Conservation (phyloP, 2,329 filamentous ascomycete genomes). For the Cordyceps tenuipes region DNA sequence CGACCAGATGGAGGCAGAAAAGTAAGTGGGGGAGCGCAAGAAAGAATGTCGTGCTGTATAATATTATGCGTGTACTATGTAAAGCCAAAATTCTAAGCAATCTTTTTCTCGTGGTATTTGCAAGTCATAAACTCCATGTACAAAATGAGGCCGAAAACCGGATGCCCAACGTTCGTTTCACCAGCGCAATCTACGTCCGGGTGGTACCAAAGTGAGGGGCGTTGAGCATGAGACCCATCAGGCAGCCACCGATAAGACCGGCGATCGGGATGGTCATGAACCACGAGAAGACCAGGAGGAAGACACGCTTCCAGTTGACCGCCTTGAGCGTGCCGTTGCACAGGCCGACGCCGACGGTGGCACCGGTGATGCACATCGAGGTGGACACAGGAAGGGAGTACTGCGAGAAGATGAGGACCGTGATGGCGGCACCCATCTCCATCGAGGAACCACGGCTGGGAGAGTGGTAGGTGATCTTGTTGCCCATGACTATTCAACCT, state of each 20-base stretch:
- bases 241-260: constrained; percentile 31
- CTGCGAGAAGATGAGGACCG: constrained; percentile 67
- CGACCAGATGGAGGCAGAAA: not conserved
- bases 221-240: constrained; percentile 34
- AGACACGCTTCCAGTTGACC: constrained; percentile 68
- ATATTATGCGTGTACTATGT: constrained; percentile 3
- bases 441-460: constrained; percentile 55
- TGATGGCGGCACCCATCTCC: constrained; percentile 73
- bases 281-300: constrained; percentile 58
- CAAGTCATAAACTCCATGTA: not conserved
- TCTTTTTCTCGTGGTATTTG: constrained; percentile 5
- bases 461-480: constrained; percentile 67
- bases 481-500: constrained; percentile 59
- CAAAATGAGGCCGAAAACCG: not conserved
- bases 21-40: not conserved
- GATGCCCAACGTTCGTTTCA: not conserved
- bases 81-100: not conserved
- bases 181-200: not conserved
- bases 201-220: constrained; percentile 26
- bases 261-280: constrained; percentile 36
- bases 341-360: constrained; percentile 68
- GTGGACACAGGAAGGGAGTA: constrained; percentile 69
- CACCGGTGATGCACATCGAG: constrained; percentile 72
- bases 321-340: constrained; percentile 66
- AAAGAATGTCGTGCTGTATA: not conserved